Conservation (phyloP, 768 basidiomycete genomes). For the Pleurotus giganteus region DNA sequence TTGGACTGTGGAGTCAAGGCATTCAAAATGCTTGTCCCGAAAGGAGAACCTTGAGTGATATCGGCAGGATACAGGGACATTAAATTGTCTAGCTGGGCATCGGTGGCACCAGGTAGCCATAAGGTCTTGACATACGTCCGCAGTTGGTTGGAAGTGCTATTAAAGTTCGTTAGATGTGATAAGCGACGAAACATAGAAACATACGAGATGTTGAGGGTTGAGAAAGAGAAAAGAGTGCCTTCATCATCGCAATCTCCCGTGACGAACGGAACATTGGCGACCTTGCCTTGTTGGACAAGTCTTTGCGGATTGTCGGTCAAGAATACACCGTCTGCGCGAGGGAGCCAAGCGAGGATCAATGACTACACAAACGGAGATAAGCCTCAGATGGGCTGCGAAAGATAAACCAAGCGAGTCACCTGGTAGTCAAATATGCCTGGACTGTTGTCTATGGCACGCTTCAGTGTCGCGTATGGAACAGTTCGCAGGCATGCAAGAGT, state of each 20-base stretch:
- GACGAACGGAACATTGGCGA: slow-evolving; percentile 14
- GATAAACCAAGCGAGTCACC: slow-evolving; percentile 15
- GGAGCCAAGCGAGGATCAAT: slow-evolving; percentile 42
- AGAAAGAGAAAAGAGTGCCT: slow-evolving; percentile 30
- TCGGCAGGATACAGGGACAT: slow-evolving; percentile 14
- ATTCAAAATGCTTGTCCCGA: no score
- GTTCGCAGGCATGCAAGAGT: slow-evolving; percentile 44
- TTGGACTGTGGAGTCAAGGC: slow-evolving; percentile 24
- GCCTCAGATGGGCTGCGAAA: no score
- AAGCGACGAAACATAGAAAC: background rate
- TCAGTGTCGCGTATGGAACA: slow-evolving; percentile 28
- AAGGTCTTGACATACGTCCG: slow-evolving; percentile 25
- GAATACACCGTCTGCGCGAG: slow-evolving; percentile 49
- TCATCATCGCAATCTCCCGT: slow-evolving; percentile 37
- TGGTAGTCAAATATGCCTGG: slow-evolving; percentile 25
- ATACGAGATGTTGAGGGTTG: slow-evolving; percentile 27
- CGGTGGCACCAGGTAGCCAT: slow-evolving; percentile 21
- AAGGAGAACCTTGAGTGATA: slow-evolving; percentile 17
- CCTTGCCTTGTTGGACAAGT: slow-evolving; percentile 38
- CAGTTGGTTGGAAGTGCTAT: slow-evolving; percentile 21
- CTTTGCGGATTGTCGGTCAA: slow-evolving; percentile 40
- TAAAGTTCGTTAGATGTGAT: no score
- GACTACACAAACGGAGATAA: no score
- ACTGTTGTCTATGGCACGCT: slow-evolving; percentile 26
- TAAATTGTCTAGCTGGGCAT: slow-evolving; percentile 10